phyloP scores from a whole-genome alignment of 2,329 filamentous ascomycete species.

The Alternaria sp. region DNA sequence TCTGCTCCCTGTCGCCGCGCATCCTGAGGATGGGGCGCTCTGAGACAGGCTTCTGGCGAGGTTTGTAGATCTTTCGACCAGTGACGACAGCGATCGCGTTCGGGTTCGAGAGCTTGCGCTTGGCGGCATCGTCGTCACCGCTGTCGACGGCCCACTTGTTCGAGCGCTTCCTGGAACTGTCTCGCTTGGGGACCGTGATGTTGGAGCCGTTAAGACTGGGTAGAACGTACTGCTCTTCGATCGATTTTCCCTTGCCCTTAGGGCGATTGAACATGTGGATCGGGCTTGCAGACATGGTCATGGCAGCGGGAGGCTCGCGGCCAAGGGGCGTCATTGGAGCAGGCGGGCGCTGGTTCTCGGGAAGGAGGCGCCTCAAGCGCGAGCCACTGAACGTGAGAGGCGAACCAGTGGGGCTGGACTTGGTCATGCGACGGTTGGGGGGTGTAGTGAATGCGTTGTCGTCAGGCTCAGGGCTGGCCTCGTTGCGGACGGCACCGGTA shows the following conservation, averaged over 20 bases:
- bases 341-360: no score
- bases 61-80: no score
- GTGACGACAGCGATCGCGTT: no score
- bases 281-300: background rate
- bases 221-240: background rate
- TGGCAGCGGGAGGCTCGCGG: background rate
- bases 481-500: background rate
- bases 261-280: background rate
- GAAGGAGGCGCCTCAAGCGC: no score
- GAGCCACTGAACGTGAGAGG: no score
- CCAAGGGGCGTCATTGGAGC: background rate
- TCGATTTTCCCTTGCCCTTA: background rate
- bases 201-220: background rate
- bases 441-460: background rate
- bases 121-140: no score
- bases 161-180: background rate
- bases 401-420: background rate
- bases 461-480: background rate
- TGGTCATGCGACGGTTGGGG: no score
- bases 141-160: background rate
- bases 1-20: background rate
- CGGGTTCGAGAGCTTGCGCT: no score
- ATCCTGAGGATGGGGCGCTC: background rate
- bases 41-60: background rate
- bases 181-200: background rate